phyloP scores from a whole-genome alignment of 352 stramenopile species.

The Aphanomyces astaci region DNA sequence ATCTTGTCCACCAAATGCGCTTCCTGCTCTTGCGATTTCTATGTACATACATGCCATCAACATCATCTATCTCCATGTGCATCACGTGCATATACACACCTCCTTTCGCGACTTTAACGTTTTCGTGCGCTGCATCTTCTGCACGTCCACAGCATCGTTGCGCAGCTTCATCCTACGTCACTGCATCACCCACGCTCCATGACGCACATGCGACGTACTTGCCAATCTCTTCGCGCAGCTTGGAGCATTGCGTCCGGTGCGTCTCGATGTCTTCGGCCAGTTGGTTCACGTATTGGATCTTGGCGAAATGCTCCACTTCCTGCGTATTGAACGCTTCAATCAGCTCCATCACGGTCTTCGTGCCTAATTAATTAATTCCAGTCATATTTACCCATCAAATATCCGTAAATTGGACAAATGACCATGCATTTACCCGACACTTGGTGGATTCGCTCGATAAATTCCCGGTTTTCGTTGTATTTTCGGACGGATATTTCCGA shows the following conservation, averaged over 20 bases:
- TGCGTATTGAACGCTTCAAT: slow-evolving; percentile 82
- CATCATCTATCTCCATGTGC: not conserved
- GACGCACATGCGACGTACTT: slow-evolving; percentile 36
- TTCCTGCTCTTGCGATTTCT: slow-evolving; percentile 17
- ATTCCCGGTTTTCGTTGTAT: slow-evolving; percentile 71
- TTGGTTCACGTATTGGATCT: slow-evolving; percentile 76
- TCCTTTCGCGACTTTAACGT: slow-evolving; percentile 52
- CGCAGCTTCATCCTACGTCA: slow-evolving; percentile 57
- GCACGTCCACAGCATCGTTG: slow-evolving; percentile 72
- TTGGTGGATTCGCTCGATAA: slow-evolving; percentile 78
- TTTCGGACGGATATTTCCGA: slow-evolving; percentile 59
- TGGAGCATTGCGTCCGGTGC: slow-evolving; percentile 54
- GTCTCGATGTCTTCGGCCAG: slow-evolving; percentile 75
- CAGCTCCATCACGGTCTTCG: slow-evolving; percentile 59
- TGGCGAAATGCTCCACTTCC: slow-evolving; percentile 74
- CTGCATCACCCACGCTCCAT: not conserved
- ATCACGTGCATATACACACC: slow-evolving; percentile 8
- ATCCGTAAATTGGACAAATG: no score
- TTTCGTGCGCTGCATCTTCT: slow-evolving; percentile 70
- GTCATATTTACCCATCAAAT: not conserved
- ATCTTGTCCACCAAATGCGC: slow-evolving; percentile 28
- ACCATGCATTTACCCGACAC: slow-evolving; percentile 71
- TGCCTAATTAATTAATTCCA: not conserved
- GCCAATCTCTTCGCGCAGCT: slow-evolving; percentile 69
- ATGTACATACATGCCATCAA: not conserved